Percentiles rank a stretch among this genome's conserved stretches.
Conservation (phyloP, 176 grass and related monocot genomes). For the Oryza longistaminata region DNA sequence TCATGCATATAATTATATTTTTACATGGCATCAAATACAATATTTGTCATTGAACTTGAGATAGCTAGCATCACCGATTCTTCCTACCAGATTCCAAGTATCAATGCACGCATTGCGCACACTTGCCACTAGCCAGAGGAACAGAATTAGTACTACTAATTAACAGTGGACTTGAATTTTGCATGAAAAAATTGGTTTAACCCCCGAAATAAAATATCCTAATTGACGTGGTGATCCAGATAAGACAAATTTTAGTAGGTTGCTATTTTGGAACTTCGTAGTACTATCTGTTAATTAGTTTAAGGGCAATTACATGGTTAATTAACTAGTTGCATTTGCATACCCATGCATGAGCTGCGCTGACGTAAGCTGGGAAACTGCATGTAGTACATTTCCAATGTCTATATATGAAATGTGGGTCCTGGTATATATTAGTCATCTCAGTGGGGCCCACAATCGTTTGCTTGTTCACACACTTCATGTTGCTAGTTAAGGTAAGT, state of each 20-base stretch:
- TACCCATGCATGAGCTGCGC: not conserved
- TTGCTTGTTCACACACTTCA: not conserved
- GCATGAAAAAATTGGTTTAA: not conserved
- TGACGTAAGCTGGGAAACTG: not conserved
- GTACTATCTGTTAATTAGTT: not conserved
- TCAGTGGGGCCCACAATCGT: not conserved
- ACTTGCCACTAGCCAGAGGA: not conserved
- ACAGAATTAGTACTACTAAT: not conserved
- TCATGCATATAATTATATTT: not conserved
- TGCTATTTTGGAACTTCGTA: constrained; percentile 27
- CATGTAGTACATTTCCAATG: not conserved
- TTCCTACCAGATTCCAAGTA: not conserved
- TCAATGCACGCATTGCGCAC: not conserved
- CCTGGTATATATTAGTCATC: not conserved
- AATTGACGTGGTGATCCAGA: not conserved
- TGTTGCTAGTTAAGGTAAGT: not conserved
- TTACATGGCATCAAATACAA: not conserved
- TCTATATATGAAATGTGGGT: not conserved
- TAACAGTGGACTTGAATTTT: not conserved
- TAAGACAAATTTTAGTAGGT: constrained; percentile 7
- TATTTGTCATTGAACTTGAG: constrained; percentile 1
- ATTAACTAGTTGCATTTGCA: not conserved
- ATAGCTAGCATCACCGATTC: not conserved
- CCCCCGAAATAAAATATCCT: not conserved
- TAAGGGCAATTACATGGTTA: not conserved